phyloP scores from a whole-genome alignment of 1,284 basidiomycete genomes.

The Gomphus bonarii region DNA sequence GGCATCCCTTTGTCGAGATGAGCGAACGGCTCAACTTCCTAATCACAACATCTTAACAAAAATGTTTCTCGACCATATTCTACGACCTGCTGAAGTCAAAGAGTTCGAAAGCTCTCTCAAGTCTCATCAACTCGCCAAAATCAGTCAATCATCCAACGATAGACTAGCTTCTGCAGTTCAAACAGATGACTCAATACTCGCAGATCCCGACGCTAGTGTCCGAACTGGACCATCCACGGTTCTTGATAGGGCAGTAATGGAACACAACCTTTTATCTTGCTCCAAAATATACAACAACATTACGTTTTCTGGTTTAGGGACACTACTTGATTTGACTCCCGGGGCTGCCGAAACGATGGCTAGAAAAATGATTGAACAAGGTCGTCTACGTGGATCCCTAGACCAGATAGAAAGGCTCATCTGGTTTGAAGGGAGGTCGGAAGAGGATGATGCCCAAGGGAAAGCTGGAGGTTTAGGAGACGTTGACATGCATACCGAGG shows the following conservation, averaged over 20 bases:
- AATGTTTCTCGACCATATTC: constrained; percentile 96
- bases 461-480: constrained; percentile 88
- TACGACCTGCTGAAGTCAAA: constrained; percentile 80
- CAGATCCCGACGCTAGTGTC: constrained; percentile 50
- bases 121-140: constrained; percentile 87
- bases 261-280: constrained; percentile 94
- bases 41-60: constrained; percentile 89
- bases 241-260: constrained; percentile 95
- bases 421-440: constrained; percentile 75
- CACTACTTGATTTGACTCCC: constrained; percentile 75
- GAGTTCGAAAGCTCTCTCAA: constrained; percentile 84
- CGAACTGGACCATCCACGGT: constrained; percentile 87
- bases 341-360: constrained; percentile 90
- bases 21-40: constrained; percentile 70
- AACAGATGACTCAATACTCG: constrained; percentile 35
- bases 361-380: constrained; percentile 93
- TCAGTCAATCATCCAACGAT: constrained; percentile 74
- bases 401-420: constrained; percentile 91
- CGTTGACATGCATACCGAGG: constrained; percentile 71
- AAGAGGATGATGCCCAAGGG: constrained; percentile 84
- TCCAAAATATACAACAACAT: constrained; percentile 95
- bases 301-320: constrained; percentile 80
- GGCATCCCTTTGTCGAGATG: constrained; percentile 88
- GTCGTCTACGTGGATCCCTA: constrained; percentile 81
- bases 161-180: constrained; percentile 54